These are phyloP conservation scores for Rosa lucieae DNA, from an alignment of 306 rosid genomes.

Conservation along the genomic window DNA sequence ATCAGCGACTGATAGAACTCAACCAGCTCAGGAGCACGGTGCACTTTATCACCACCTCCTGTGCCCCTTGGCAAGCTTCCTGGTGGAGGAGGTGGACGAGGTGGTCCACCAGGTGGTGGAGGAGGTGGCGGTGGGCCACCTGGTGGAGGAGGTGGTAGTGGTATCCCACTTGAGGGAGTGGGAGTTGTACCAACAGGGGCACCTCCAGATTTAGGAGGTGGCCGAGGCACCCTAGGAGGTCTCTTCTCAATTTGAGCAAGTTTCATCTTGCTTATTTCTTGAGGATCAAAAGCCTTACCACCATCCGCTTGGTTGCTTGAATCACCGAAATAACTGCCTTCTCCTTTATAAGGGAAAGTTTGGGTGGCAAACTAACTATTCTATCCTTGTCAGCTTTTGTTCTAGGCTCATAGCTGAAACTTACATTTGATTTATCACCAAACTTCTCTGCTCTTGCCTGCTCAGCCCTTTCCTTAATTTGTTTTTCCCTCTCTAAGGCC, in stretches of 20 bases:
- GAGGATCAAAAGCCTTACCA: conserved; percentile 51
- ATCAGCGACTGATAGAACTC: conserved; percentile 94
- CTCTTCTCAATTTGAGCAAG: conserved; percentile 85
- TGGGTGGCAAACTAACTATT: conserved; percentile 58
- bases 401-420: conserved; percentile 28
- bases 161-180: conserved; percentile 50
- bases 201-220: conserved; percentile 77
- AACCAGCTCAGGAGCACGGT: conserved; percentile 81
- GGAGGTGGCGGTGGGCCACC: conserved; percentile 59
- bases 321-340: conserved; percentile 49
- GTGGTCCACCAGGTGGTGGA: conserved; percentile 68
- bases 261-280: conserved; percentile 74
- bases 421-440: conserved; percentile 54
- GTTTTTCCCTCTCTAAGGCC: conserved; percentile 84
- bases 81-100: conserved; percentile 92
- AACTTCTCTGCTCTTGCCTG: conserved; percentile 81
- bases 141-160: conserved; percentile 65
- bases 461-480: conserved; percentile 79
- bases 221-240: conserved; percentile 80
- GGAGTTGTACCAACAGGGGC: conserved; percentile 40
- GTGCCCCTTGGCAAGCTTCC: conserved; percentile 73
- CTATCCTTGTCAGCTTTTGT: conserved; percentile 53
- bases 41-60: conserved; percentile 73
- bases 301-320: conserved; percentile 58
- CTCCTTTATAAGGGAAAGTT: conserved; percentile 71